Evolutionary conservation across 2,329 filamentous ascomycete species (phyloP).

Genomic region (Fusarium oligoseptatum): DNA sequence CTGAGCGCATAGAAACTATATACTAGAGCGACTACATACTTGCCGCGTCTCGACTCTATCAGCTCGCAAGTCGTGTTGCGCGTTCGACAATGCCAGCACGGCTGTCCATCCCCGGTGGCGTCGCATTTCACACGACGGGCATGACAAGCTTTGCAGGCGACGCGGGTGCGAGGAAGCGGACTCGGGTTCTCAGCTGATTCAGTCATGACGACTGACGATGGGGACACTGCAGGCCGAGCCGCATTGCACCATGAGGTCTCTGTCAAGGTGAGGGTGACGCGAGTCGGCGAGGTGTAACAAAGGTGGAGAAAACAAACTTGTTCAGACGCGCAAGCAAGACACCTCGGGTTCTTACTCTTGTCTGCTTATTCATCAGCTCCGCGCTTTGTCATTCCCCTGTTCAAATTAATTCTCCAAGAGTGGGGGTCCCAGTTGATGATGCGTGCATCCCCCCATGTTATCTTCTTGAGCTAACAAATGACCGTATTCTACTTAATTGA

Average conservation of each 20-base stretch:
- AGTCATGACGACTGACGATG: not conserved
- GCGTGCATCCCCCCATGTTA: not conserved
- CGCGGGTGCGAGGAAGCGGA: conserved; percentile 13
- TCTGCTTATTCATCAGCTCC: not conserved
- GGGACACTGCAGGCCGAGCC: not conserved
- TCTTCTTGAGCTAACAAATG: not conserved
- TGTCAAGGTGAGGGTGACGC: not conserved
- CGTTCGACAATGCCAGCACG: conserved; percentile 39
- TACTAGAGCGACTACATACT: not conserved
- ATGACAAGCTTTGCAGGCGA: conserved; percentile 41
- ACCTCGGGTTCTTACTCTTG: not conserved
- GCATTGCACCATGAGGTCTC: not conserved
- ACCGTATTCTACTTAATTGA: not conserved
- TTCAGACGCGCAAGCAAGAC: not conserved
- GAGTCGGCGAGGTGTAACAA: not conserved
- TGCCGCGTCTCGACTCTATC: conserved; percentile 36
- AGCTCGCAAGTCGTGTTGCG: conserved; percentile 30
- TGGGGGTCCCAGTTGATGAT: not conserved
- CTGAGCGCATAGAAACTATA: too few relatives aligned
- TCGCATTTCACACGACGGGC: conserved; percentile 39
- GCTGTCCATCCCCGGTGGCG: conserved; percentile 30
- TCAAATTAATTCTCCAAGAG: not conserved
- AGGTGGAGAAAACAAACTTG: not conserved
- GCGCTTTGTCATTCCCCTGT: not conserved
- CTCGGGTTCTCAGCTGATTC: not conserved